A percentile compares a stretch with the other conserved stretches of the same genome.
Evolutionary conservation across 352 stramenopile genomes (phyloP).

Genomic region (Phytophthora sansomeana): DNA sequence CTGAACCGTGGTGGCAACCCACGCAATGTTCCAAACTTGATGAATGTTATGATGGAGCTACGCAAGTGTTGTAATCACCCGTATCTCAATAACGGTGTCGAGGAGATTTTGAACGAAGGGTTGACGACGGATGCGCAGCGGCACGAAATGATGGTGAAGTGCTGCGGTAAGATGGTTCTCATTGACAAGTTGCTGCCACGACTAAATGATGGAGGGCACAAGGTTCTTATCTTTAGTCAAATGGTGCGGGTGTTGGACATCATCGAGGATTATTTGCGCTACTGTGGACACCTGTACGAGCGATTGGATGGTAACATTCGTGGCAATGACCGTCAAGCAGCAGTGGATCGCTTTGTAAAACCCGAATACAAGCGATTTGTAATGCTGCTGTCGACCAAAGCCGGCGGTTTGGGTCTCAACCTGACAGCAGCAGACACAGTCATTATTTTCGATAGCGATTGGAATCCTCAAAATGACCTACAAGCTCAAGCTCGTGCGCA

Average conservation of each 20-base stretch:
- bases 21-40: slow-evolving; percentile 89
- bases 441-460: slow-evolving; percentile 99
- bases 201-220: slow-evolving; percentile 97
- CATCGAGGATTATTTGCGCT: slow-evolving; percentile 98
- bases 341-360: slow-evolving; percentile 91
- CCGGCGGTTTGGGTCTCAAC: slow-evolving; percentile 95
- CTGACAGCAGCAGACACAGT: slow-evolving; percentile 95
- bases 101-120: slow-evolving; percentile 88
- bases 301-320: slow-evolving; percentile 98
- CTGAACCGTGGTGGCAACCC: slow-evolving; percentile 83
- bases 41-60: slow-evolving; percentile 94
- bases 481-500: slow-evolving; percentile 93
- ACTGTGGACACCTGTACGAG: slow-evolving; percentile 94
- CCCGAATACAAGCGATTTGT: slow-evolving; percentile 95
- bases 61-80: slow-evolving; percentile 93
- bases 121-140: slow-evolving; percentile 78
- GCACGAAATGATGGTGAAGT: slow-evolving; percentile 96
- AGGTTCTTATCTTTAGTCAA: slow-evolving; percentile 99
- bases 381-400: slow-evolving; percentile 98
- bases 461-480: slow-evolving; percentile 98
- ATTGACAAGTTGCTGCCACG: slow-evolving; percentile 99
- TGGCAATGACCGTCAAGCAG: slow-evolving; percentile 87
- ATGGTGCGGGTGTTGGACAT: slow-evolving; percentile 99
- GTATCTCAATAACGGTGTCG: slow-evolving; percentile 94
- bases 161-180: slow-evolving; percentile 99